Conservation (phyloP, 1,139 yeast species). For the Hansenula sp. region DNA sequence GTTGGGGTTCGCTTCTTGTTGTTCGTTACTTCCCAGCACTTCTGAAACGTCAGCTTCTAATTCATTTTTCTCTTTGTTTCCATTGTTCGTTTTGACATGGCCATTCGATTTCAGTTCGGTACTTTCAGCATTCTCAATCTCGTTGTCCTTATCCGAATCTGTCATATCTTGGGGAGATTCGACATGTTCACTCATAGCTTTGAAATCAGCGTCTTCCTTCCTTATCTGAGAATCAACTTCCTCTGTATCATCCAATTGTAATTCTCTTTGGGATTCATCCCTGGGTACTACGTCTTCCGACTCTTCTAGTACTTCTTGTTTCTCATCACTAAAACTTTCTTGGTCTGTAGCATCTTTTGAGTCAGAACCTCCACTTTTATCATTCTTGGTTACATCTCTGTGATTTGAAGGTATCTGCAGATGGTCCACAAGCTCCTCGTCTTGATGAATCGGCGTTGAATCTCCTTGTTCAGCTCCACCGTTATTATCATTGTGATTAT, state of each 20-base stretch:
- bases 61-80: background rate
- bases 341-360: constrained; percentile 1
- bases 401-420: background rate
- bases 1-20: constrained; percentile 2
- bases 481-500: background rate
- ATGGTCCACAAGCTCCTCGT: background rate
- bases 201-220: background rate
- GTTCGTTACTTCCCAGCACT: background rate
- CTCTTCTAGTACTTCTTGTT: background rate
- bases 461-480: background rate
- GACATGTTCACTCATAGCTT: background rate
- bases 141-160: background rate
- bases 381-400: background rate
- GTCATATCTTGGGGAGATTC: background rate
- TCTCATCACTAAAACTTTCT: background rate
- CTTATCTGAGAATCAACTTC: no score
- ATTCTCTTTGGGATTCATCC: background rate
- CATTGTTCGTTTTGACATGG: no score
- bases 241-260: background rate
- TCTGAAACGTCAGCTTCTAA: background rate
- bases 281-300: background rate
- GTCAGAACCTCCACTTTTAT: background rate
- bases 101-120: background rate
- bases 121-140: background rate
- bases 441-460: background rate